phyloP scores from a whole-genome alignment of 805 yeast species.

The Myxozyma neotropica region DNA sequence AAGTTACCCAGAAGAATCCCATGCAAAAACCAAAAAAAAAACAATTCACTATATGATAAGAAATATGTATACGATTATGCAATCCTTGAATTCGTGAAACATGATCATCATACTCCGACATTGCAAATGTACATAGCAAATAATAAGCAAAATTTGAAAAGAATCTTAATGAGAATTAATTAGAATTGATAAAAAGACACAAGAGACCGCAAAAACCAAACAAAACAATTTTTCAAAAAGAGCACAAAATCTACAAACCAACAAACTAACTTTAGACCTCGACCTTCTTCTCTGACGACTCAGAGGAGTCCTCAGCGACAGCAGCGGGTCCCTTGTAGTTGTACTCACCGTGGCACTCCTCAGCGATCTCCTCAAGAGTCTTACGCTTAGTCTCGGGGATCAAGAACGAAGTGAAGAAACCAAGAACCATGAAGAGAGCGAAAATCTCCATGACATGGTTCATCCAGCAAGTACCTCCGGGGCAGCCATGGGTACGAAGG shows the following conservation, averaged over 20 bases:
- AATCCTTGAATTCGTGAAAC: neutral
- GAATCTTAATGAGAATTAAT: neutral
- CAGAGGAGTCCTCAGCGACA: conserved; percentile 6
- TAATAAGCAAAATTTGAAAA: neutral
- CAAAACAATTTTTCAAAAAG: neutral
- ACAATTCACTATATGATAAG: neutral
- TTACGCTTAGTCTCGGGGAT: conserved; percentile 90
- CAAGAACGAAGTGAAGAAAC: conserved; percentile 64
- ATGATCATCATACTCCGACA: neutral
- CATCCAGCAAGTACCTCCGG: conserved; percentile 72
- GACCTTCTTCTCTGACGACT: conserved; percentile 19
- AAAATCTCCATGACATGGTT: conserved; percentile 93
- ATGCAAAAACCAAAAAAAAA: neutral
- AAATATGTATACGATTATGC: neutral
- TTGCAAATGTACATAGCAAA: neutral
- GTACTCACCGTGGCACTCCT: conserved; percentile 75
- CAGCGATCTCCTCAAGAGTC: conserved; percentile 83
- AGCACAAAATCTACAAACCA: neutral
- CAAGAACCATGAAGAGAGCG: conserved; percentile 87
- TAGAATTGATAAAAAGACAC: neutral
- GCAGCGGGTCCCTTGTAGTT: conserved; percentile 5
- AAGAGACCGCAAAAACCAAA: neutral
- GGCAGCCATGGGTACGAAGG: conserved; percentile 75
- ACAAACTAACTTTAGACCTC: neutral
- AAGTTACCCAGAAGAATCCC: neutral